These are phyloP conservation scores for Cyclospora cayetanensis DNA, from an alignment of 169 alveolate genomes.

Conservation along the genomic window DNA sequence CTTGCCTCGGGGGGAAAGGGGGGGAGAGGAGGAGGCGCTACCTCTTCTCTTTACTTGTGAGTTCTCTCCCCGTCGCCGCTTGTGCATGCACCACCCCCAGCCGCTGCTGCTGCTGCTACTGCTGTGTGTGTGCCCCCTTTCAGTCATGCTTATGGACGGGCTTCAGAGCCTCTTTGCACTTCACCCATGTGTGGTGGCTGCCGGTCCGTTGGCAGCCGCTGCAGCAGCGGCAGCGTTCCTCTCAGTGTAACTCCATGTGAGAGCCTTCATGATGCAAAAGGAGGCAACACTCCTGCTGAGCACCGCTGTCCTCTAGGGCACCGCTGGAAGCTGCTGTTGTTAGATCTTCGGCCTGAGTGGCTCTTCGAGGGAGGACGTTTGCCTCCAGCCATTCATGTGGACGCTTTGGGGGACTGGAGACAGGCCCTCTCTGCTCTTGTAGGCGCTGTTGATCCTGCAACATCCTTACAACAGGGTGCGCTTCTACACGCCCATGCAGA, in stretches of 20 bases:
- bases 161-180: not conserved
- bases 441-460: slow-evolving; percentile 60
- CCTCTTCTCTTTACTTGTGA: not conserved
- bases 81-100: no score
- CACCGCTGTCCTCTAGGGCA: no score
- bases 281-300: not conserved
- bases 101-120: slow-evolving; percentile 30
- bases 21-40: not conserved
- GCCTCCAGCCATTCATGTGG: slow-evolving; percentile 70
- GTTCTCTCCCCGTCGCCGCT: not conserved
- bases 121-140: slow-evolving; percentile 13
- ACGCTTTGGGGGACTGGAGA: slow-evolving; percentile 64
- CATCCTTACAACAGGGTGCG: no score
- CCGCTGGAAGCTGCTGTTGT: slow-evolving; percentile 65
- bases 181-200: not conserved
- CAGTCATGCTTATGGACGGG: slow-evolving; percentile 69
- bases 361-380: slow-evolving; percentile 63
- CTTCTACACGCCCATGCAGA: no score
- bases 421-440: slow-evolving; percentile 61
- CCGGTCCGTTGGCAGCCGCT: not conserved
- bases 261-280: not conserved
- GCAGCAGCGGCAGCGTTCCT: not conserved
- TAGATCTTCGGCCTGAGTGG: slow-evolving; percentile 68
- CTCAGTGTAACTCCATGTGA: not conserved
- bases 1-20: no score